Evolutionary conservation across 768 basidiomycete species (phyloP).

Genomic region (Naganishia vishniacii): DNA sequence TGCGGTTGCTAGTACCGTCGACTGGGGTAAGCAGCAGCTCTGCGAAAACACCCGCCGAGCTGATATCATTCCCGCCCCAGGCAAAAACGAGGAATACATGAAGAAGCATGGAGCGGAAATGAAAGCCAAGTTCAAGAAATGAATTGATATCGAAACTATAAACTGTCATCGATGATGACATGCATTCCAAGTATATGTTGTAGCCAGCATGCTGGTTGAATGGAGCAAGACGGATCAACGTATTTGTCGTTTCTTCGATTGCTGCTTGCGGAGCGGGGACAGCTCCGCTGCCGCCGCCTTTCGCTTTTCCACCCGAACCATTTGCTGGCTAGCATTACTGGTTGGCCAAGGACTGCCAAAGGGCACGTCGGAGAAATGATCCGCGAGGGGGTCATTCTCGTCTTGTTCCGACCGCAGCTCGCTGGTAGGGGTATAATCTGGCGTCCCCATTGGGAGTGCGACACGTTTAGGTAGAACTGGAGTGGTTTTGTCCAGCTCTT

Average conservation of each 20-base stretch:
- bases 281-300: background rate
- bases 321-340: background rate
- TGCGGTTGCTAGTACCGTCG: slow-evolving; percentile 58
- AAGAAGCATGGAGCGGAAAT: slow-evolving; percentile 7
- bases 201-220: too few species aligned
- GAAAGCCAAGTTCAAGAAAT: slow-evolving; percentile 8
- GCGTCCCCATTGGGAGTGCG: background rate
- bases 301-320: background rate
- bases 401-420: background rate
- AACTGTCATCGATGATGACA: too few species aligned
- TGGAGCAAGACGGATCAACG: background rate
- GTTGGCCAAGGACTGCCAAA: background rate
- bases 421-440: background rate
- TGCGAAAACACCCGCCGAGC: too few species aligned
- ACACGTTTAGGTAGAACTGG: slow-evolving; percentile 5
- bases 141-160: background rate
- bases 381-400: slow-evolving; percentile 1
- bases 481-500: slow-evolving; percentile 16
- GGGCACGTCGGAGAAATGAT: slow-evolving; percentile 1
- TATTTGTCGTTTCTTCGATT: background rate
- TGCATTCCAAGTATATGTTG: too few species aligned
- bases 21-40: slow-evolving; percentile 20
- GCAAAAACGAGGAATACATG: background rate
- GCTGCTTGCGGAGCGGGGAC: background rate
- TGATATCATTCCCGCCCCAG: too few species aligned